These are phyloP conservation scores for Spizellomyces punctatus DNA, from an alignment of 192 early-diverging fungal species.

Conservation along the genomic window DNA sequence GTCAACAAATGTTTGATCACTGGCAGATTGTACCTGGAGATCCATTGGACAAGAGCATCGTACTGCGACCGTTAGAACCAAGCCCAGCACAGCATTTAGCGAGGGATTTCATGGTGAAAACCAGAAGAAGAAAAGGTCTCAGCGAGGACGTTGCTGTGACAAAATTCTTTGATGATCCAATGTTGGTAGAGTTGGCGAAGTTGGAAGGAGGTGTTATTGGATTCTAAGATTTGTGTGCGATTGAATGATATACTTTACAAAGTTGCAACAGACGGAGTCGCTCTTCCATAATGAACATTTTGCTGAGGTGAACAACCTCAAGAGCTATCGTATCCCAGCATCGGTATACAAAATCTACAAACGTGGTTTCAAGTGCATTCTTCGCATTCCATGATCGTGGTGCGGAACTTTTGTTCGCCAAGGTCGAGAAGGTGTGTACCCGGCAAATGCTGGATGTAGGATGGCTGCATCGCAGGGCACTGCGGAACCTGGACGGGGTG, in stretches of 20 bases:
- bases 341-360: too few relatives aligned
- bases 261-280: too few relatives aligned
- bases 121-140: constrained; percentile 84
- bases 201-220: constrained; percentile 39
- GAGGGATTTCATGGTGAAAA: constrained; percentile 99
- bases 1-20: constrained; percentile 97
- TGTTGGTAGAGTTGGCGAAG: constrained; percentile 48
- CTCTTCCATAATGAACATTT: too few relatives aligned
- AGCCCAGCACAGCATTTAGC: constrained; percentile 83
- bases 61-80: constrained; percentile 89
- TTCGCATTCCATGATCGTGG: too few relatives aligned
- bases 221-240: not conserved
- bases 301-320: too few relatives aligned
- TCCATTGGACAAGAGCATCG: constrained; percentile 86
- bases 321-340: too few relatives aligned
- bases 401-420: too few relatives aligned
- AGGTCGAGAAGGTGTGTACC: not conserved
- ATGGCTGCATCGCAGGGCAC: not conserved
- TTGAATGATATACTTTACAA: too few relatives aligned
- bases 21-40: constrained; percentile 98
- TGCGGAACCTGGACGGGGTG: not conserved
- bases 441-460: not conserved
- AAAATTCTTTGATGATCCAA: constrained; percentile 63
- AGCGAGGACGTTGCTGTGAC: constrained; percentile 63
- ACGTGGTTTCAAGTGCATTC: too few relatives aligned